phyloP scores from a whole-genome alignment of 2,329 filamentous ascomycete genomes.

The Alternaria consortialis region DNA sequence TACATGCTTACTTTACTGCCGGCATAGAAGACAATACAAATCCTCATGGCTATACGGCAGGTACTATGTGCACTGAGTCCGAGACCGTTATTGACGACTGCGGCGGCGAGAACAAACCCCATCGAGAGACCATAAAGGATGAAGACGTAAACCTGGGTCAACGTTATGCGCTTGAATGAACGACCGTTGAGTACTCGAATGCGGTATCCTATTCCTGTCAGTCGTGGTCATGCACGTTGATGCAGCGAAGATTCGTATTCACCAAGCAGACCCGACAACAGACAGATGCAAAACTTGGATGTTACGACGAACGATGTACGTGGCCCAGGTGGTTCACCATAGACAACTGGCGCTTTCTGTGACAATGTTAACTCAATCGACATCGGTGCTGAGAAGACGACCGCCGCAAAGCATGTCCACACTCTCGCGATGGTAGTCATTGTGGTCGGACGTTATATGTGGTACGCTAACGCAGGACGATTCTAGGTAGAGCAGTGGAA shows the following conservation, averaged over 20 bases:
- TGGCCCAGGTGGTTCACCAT: background rate
- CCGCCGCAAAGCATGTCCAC: background rate
- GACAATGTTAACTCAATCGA: background rate
- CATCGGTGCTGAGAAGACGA: background rate
- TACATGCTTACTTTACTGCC: conserved; percentile 27
- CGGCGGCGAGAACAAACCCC: conserved; percentile 46
- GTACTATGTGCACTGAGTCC: conserved; percentile 32
- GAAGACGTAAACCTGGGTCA: conserved; percentile 43
- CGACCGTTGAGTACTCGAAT: conserved; percentile 15
- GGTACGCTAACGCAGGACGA: too few relatives aligned
- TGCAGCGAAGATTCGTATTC: background rate
- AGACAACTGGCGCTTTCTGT: background rate
- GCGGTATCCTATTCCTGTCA: conserved; percentile 28
- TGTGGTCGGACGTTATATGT: background rate
- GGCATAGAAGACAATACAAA: conserved; percentile 49
- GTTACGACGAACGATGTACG: conserved; percentile 3
- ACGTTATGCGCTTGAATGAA: conserved; percentile 9
- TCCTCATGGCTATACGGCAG: conserved; percentile 48
- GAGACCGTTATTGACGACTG: conserved; percentile 45
- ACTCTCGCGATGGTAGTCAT: background rate
- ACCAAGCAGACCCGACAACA: conserved; percentile 12
- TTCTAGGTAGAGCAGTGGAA: background rate
- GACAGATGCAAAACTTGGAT: conserved; percentile 4
- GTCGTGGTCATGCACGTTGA: background rate
- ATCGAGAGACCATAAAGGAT: conserved; percentile 49